Percentiles rank a stretch among this genome's conserved stretches.
Evolutionary conservation across 2,329 filamentous ascomycete genomes (phyloP).

Genomic region (Cercospora sp.): DNA sequence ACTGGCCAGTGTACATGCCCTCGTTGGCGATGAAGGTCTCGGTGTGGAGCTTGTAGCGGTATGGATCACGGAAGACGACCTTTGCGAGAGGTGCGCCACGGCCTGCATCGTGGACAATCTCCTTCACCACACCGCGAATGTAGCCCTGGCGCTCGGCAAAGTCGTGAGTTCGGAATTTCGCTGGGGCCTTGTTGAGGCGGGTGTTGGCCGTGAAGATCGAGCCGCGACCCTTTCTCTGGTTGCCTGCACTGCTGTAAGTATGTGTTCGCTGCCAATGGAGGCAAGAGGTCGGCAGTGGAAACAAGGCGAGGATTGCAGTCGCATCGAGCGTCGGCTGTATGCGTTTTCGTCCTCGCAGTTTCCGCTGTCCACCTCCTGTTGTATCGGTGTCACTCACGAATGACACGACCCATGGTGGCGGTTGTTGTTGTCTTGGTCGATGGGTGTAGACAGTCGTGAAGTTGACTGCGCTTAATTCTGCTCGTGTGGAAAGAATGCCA

Average conservation of each 20-base stretch:
- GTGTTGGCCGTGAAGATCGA: constrained; percentile 66
- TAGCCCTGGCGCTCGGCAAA: constrained; percentile 81
- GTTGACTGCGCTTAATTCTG: constrained; percentile 8
- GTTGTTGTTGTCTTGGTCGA: constrained; percentile 19
- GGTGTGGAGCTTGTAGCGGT: constrained; percentile 95
- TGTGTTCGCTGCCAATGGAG: constrained; percentile 10
- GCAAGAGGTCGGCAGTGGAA: constrained; percentile 6
- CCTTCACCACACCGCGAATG: constrained; percentile 94
- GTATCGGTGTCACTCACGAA: constrained; percentile 18
- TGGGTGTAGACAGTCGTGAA: constrained; percentile 16
- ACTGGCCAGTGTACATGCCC: constrained; percentile 99
- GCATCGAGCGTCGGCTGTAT: constrained; percentile 4
- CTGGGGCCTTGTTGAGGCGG: constrained; percentile 84
- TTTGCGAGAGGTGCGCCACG: constrained; percentile 97
- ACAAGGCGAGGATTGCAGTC: not conserved
- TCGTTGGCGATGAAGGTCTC: constrained; percentile 99
- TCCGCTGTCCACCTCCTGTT: constrained; percentile 3
- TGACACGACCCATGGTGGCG: constrained; percentile 22
- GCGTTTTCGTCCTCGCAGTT: constrained; percentile 10
- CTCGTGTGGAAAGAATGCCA: constrained; percentile 8
- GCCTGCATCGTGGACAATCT: constrained; percentile 98
- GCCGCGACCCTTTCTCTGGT: constrained; percentile 74
- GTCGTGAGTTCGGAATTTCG: constrained; percentile 96
- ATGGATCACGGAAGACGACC: constrained; percentile 96
- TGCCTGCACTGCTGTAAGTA: constrained; percentile 59